Conservation (phyloP, 2,329 filamentous ascomycete species). For the Ophiostoma tasmaniense region DNA sequence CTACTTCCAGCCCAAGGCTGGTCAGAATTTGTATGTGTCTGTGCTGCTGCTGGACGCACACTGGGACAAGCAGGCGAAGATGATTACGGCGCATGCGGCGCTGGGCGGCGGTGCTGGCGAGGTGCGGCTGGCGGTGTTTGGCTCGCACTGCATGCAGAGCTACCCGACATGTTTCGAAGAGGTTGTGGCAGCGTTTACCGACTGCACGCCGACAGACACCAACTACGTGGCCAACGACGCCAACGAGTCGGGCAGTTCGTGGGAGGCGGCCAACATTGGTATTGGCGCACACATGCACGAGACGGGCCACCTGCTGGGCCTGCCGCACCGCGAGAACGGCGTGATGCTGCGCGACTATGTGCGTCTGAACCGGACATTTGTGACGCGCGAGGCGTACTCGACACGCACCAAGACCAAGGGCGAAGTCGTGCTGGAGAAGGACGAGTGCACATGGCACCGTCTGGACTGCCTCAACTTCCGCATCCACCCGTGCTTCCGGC, state of each 20-base stretch:
- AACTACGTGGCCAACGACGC: slow-evolving; percentile 75
- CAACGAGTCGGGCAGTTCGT: slow-evolving; percentile 79
- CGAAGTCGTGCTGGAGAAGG: slow-evolving; percentile 60
- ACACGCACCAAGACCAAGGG: slow-evolving; percentile 81
- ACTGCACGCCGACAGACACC: slow-evolving; percentile 83
- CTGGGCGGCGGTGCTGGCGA: slow-evolving; percentile 67
- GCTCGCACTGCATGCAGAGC: slow-evolving; percentile 83
- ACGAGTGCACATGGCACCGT: slow-evolving; percentile 88
- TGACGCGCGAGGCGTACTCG: slow-evolving; percentile 72
- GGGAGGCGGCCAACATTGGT: slow-evolving; percentile 91
- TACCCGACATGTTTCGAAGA: slow-evolving; percentile 87
- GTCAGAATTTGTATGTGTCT: slow-evolving; percentile 82
- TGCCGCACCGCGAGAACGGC: slow-evolving; percentile 81
- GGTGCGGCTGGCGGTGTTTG: slow-evolving; percentile 78
- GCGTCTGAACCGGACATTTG: slow-evolving; percentile 73
- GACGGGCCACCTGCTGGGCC: slow-evolving; percentile 81
- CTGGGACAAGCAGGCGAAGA: slow-evolving; percentile 66
- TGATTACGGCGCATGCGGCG: slow-evolving; percentile 72
- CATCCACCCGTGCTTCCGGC: slow-evolving; percentile 79
- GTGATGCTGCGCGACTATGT: slow-evolving; percentile 89
- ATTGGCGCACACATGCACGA: slow-evolving; percentile 92
- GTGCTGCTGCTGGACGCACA: slow-evolving; percentile 80
- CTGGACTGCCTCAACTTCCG: slow-evolving; percentile 83
- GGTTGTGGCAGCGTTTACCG: slow-evolving; percentile 76
- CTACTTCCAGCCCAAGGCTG: slow-evolving; percentile 64